Evolutionary conservation across 1,284 basidiomycete species (phyloP), one percentile per base, ranked within the genome.

Genomic region (Erythrobasidium hasegawianum): DNA sequence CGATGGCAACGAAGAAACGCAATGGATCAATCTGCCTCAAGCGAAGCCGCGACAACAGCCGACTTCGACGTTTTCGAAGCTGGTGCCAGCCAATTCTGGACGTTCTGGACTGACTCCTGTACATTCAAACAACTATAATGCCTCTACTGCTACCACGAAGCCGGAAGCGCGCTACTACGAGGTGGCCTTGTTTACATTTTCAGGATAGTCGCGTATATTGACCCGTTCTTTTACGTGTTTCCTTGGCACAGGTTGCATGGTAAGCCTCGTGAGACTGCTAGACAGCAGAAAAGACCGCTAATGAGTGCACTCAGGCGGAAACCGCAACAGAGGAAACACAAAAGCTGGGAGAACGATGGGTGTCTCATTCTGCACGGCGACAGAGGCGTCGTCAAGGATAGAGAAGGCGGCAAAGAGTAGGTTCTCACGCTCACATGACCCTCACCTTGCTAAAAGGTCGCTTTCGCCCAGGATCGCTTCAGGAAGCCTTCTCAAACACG

Each of bases 321-420:
- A 72, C 85, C 84, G 27, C 87, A 89, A 73, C 80, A 80, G 20
- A 86, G 83, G 76, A 94, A 92, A 78, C 84, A 92, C 75, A 90
- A 90, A 76, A 90, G 86, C 1, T 94, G 90, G 90, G 90, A 93
- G 71, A 88, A 74, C 7, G 78, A 78, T 64, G 77, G 73, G 0
- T 67, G 79, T 10, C 72, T 77, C 27, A 68, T 74, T 39, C 67
- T 75, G 33, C 27, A 59, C 14, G 66, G 49, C 7, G 71, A 71
- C 11, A 47, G 55, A 14, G 54, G 43, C 24, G 29, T 41, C 2
- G 27, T 69, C 4, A 41, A 52, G 8, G 68, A 69, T 27, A 52
- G 52, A 18, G 62, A 65, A 2, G 66, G 20, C 26, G 24, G 45
- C 8, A 33, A 53, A 2, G 14, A 45, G 61, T 64, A 26, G 5